Evolutionary conservation across 495 filamentous ascomycete species (phyloP), one percentile per base, ranked within the genome.

Genomic region (Penicillium dipodomyicola): DNA sequence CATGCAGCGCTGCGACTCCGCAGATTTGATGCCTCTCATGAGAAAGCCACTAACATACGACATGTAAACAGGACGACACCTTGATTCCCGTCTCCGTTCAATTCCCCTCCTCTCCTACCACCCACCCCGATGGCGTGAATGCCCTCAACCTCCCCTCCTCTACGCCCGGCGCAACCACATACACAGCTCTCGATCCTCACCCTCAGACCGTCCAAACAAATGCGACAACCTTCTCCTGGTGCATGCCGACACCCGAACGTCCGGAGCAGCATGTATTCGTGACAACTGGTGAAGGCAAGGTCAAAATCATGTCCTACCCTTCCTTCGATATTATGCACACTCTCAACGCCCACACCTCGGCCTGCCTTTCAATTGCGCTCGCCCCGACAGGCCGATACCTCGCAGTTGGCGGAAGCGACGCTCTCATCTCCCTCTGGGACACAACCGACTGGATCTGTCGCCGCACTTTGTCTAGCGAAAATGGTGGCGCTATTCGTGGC

Each of bases 381-480:
- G 87, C 88, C 10, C 91, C 92, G 1, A 87, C 82, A 19, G 90
- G 86, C 33, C 81, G 84, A 46, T 91, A 91, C 64, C 80, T 98
- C 19, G 94, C 95, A 17, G 84, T 92, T 3, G 95, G 93, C 40
- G 93, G 91, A 9, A 87, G 87, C 50, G 95, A 98, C 71, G 89
- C 91, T 1, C 81, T 96, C 15, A 88, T 97, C 47, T 80, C 88
- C 6, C 81, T 97, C 15, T 98, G 92, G 88, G 92, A 97, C 68
- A 96, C 95, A 0, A 83, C 81, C 32, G 89, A 95, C 64, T 97
- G 91, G 92, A 86, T 94, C 50, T 96, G 91, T 66, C 80, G 86
- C 46, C 84, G 90, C 52, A 96, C 90, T 4, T 75, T 96, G 20
- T 85, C 86, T 19, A 83, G 82, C 52, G 67, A 73, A 32, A 87